phyloP scores from a whole-genome alignment of 148 eudicot species.

The Persicaria maculosa region DNA sequence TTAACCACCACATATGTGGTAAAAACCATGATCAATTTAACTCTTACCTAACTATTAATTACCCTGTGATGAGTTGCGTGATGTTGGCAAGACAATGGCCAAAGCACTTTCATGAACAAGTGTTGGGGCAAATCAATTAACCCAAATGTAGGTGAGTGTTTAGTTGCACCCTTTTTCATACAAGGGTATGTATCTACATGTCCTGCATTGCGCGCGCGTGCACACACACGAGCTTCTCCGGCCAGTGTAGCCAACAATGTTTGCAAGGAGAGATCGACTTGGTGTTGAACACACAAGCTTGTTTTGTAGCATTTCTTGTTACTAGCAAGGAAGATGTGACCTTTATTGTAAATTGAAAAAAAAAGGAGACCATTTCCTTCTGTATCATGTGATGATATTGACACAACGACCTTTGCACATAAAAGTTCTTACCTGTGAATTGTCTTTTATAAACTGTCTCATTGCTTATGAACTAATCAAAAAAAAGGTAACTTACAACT shows the following conservation, averaged over 20 bases:
- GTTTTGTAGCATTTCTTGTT: neutral
- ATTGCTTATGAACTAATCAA: conserved; percentile 3
- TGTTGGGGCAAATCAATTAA: too few species aligned
- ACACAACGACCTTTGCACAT: neutral
- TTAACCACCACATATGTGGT: neutral
- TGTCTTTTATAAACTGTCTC: neutral
- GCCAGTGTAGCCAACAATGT: too few species aligned
- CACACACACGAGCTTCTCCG: too few species aligned
- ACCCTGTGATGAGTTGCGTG: too few species aligned
- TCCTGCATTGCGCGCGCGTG: too few species aligned
- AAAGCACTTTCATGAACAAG: too few species aligned
- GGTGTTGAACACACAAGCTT: neutral
- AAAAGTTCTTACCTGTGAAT: neutral
- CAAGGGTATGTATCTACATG: neutral
- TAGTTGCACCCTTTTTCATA: neutral
- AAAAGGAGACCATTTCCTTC: neutral
- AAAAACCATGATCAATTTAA: neutral
- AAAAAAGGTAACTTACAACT: neutral
- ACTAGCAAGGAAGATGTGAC: conserved; percentile 1
- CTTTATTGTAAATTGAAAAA: neutral
- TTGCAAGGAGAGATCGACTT: too few species aligned
- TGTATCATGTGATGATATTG: conserved; percentile 1
- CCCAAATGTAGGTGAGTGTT: neutral
- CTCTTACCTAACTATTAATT: neutral
- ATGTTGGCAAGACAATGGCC: too few species aligned